Evolutionary conservation across 75 land plant species (phyloP).

Genomic region (Pinus taeda): DNA sequence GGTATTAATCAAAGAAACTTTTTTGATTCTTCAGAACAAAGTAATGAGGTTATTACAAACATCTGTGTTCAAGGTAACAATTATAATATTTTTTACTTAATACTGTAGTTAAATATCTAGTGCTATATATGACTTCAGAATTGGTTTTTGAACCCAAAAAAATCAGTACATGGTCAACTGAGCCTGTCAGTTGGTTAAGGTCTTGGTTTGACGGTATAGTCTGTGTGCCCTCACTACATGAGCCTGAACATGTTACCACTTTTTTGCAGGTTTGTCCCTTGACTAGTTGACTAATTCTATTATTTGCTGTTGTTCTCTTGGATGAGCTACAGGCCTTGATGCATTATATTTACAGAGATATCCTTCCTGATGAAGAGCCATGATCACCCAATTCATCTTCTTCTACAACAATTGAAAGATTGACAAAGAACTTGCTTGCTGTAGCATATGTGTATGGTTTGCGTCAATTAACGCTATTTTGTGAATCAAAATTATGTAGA

Average conservation of each 20-base stretch:
- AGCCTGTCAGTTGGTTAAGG: not conserved
- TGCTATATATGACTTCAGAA: not conserved
- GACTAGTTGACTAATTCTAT: not conserved
- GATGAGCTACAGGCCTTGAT: constrained; percentile 61
- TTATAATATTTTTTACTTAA: not conserved
- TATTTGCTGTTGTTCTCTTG: not conserved
- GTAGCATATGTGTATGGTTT: constrained; percentile 86
- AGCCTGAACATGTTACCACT: not conserved
- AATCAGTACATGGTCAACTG: not conserved
- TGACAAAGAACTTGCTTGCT: constrained; percentile 73
- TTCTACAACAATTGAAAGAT: constrained; percentile 41
- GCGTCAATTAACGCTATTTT: constrained; percentile 65
- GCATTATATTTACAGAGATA: constrained; percentile 85
- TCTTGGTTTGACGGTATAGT: not conserved
- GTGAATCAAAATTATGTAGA: constrained; percentile 88
- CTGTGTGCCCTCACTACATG: not conserved
- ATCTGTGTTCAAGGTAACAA: constrained; percentile 77
- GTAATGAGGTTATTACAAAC: constrained; percentile 53
- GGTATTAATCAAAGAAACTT: constrained; percentile 60
- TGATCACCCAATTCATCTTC: constrained; percentile 22
- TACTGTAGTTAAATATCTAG: not conserved
- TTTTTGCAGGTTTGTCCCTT: not conserved
- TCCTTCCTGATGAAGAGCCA: constrained; percentile 66
- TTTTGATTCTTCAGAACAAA: constrained; percentile 40
- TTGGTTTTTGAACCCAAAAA: not conserved